phyloP scores from a whole-genome alignment of 139 green algal genomes.

The Marvania coccoides region DNA sequence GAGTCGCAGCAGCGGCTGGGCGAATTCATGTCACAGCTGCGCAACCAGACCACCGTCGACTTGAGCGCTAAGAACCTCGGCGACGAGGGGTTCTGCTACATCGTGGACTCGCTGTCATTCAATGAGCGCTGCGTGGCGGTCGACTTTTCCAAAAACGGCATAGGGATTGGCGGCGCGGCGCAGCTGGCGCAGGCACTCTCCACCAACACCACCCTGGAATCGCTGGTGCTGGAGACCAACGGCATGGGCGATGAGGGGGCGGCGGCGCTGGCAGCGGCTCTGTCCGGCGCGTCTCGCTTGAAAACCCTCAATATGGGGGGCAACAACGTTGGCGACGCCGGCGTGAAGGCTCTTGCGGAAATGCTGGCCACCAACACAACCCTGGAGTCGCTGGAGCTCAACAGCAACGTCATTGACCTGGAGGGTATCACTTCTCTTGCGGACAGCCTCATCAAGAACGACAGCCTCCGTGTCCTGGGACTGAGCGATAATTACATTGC shows the following conservation, averaged over 20 bases:
- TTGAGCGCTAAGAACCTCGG: constrained; percentile 81
- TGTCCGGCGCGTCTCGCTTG: constrained; percentile 39
- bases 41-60: constrained; percentile 55
- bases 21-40: constrained; percentile 63
- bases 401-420: constrained; percentile 79
- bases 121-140: constrained; percentile 70
- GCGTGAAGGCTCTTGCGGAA: constrained; percentile 78
- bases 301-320: constrained; percentile 42
- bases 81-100: constrained; percentile 79
- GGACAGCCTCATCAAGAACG: constrained; percentile 63
- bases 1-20: constrained; percentile 63
- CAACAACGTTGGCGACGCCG: constrained; percentile 71
- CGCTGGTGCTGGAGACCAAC: constrained; percentile 75
- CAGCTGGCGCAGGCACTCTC: constrained; percentile 59
- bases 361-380: constrained; percentile 76
- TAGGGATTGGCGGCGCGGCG: constrained; percentile 57
- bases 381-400: constrained; percentile 67
- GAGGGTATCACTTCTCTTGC: constrained; percentile 62
- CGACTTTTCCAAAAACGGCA: constrained; percentile 89
- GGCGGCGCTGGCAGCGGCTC: constrained; percentile 44
- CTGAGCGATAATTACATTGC: constrained; percentile 79
- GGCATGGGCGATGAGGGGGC: constrained; percentile 56
- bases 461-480: constrained; percentile 37
- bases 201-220: constrained; percentile 45
- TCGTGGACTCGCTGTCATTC: constrained; percentile 85